phyloP scores from a whole-genome alignment of 495 filamentous ascomycete species.

The Cenococcum geophilum region DNA sequence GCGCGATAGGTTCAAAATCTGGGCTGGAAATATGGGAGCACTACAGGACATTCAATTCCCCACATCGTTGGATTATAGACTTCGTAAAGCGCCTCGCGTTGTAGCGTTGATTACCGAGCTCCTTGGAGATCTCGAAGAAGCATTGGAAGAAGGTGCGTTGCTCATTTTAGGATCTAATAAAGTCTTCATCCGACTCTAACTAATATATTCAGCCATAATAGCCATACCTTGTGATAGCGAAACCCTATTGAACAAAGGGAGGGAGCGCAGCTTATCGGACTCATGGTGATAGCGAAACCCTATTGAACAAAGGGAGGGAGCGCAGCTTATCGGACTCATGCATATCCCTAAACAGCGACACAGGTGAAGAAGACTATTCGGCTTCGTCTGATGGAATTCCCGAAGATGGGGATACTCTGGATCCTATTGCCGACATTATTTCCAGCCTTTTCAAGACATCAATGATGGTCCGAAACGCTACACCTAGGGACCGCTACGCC shows the following conservation, averaged over 20 bases:
- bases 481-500: conserved; percentile 23
- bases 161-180: background rate
- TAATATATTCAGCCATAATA: too few species aligned
- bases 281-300: too few species aligned
- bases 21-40: conserved; percentile 26
- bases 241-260: too few species aligned
- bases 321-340: too few species aligned
- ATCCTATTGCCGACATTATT: conserved; percentile 13
- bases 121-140: background rate
- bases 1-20: conserved; percentile 15
- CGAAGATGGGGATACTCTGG: conserved; percentile 20
- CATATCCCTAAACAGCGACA: too few species aligned
- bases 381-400: background rate
- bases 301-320: too few species aligned
- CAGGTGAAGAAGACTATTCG: too few species aligned
- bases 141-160: background rate
- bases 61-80: conserved; percentile 31
- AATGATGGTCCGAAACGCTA: conserved; percentile 26
- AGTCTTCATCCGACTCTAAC: background rate
- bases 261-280: too few species aligned
- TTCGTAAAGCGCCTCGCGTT: conserved; percentile 26
- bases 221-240: too few species aligned
- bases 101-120: background rate
- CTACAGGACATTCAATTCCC: conserved; percentile 7
- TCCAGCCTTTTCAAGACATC: conserved; percentile 25